A percentile compares a stretch with the other conserved stretches of the same genome.
These are phyloP conservation scores for Zarea fungicola DNA, from an alignment of 2,329 filamentous ascomycete genomes.

Conservation along the genomic window DNA sequence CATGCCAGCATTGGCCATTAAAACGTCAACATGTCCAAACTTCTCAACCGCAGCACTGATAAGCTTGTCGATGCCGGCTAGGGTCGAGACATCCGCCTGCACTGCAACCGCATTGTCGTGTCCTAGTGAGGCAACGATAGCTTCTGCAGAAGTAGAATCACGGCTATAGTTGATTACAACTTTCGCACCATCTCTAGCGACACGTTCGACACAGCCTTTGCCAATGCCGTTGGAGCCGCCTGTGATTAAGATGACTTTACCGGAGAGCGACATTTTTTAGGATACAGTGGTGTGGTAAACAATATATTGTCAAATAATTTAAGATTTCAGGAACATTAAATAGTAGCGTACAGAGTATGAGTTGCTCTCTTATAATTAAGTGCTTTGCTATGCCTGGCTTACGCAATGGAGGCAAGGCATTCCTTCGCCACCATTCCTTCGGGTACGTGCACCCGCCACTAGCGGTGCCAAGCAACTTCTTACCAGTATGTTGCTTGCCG, in stretches of 20 bases:
- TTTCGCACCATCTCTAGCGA: slow-evolving; percentile 50
- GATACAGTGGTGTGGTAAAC: not conserved
- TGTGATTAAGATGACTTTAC: slow-evolving; percentile 45
- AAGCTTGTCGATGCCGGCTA: slow-evolving; percentile 42
- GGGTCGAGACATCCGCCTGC: slow-evolving; percentile 47
- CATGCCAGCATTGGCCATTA: slow-evolving; percentile 52
- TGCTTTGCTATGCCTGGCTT: no score
- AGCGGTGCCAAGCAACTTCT: no score
- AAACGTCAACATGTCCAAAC: slow-evolving; percentile 53
- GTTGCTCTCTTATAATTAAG: no score
- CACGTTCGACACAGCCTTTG: slow-evolving; percentile 49
- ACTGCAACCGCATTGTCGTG: slow-evolving; percentile 44
- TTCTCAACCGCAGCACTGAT: slow-evolving; percentile 42
- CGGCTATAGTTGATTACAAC: slow-evolving; percentile 53
- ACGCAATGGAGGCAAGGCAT: no score
- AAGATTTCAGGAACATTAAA: no score
- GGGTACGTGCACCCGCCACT: no score
- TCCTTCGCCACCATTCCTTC: no score
- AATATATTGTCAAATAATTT: no score
- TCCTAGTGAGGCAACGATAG: slow-evolving; percentile 44
- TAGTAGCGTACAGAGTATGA: no score
- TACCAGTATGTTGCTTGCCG: no score
- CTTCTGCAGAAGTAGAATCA: slow-evolving; percentile 40
- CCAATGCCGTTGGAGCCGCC: slow-evolving; percentile 56
- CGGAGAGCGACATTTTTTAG: slow-evolving; percentile 27